Evolutionary conservation across 768 basidiomycete genomes (phyloP).

Genomic region (Suillus spraguei): DNA sequence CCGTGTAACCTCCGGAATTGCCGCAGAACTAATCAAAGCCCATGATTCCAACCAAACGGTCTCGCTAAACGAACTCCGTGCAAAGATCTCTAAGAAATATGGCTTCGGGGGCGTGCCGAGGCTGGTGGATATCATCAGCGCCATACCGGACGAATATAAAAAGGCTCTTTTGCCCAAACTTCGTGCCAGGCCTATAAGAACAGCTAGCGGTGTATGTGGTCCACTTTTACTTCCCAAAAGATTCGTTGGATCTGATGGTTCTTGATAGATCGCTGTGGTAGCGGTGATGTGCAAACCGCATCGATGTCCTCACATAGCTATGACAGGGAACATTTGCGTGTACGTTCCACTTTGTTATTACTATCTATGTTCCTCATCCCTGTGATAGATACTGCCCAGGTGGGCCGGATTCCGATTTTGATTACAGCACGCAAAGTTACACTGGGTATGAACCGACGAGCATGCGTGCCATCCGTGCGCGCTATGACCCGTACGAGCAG

Average conservation of each 20-base stretch:
- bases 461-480: conserved; percentile 97
- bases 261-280: conserved; percentile 91
- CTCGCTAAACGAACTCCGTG: conserved; percentile 86
- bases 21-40: conserved; percentile 88
- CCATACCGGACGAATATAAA: conserved; percentile 97
- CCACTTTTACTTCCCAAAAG: neutral
- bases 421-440: conserved; percentile 97
- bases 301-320: conserved; percentile 98
- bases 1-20: conserved; percentile 92
- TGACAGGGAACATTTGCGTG: conserved; percentile 99
- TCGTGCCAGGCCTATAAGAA: conserved; percentile 91
- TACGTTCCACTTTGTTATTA: conserved; percentile 40
- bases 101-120: conserved; percentile 86
- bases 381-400: conserved; percentile 88
- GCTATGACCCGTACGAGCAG: conserved; percentile 97
- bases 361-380: conserved; percentile 9
- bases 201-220: conserved; percentile 88
- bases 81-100: conserved; percentile 89
- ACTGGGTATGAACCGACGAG: conserved; percentile 97
- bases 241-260: conserved; percentile 1
- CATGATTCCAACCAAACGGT: conserved; percentile 77
- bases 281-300: conserved; percentile 99
- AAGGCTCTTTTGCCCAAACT: conserved; percentile 88
- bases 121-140: conserved; percentile 96
- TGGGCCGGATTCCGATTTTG: conserved; percentile 98